phyloP scores from a whole-genome alignment of 108 stramenopile species.

The Nannochloropsis salina region DNA sequence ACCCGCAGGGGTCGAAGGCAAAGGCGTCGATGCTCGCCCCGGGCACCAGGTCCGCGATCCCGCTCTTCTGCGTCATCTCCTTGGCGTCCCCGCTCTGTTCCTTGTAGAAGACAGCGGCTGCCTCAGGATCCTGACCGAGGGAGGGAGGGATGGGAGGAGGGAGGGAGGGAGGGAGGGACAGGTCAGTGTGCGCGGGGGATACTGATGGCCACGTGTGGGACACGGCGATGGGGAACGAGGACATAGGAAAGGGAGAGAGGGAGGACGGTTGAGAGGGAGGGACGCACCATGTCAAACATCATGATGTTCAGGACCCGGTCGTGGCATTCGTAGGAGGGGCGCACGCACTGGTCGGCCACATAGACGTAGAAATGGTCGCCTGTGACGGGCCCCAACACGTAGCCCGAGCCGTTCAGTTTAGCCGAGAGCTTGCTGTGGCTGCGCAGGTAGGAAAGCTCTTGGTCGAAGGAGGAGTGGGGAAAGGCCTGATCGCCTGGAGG shows the following conservation, averaged over 20 bases:
- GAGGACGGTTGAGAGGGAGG: neutral
- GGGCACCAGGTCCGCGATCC: conserved; percentile 81
- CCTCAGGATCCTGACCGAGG: conserved; percentile 60
- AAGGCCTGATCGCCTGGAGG: conserved; percentile 48
- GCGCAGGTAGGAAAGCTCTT: conserved; percentile 83
- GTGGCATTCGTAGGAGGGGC: conserved; percentile 64
- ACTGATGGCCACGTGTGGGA: neutral
- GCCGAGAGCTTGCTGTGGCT: conserved; percentile 76
- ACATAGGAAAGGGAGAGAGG: neutral
- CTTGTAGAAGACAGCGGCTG: conserved; percentile 74
- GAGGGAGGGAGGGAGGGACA: neutral
- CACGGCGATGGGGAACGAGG: neutral
- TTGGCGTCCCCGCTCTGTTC: conserved; percentile 31
- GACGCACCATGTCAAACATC: conserved; percentile 91
- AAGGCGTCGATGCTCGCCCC: conserved; percentile 75
- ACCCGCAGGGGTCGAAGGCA: conserved; percentile 96
- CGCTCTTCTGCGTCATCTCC: conserved; percentile 60
- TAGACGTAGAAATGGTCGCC: conserved; percentile 99
- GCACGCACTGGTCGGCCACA: conserved; percentile 93
- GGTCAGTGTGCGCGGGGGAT: neutral
- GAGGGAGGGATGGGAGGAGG: neutral
- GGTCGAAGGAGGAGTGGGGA: conserved; percentile 73
- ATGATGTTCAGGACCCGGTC: conserved; percentile 97
- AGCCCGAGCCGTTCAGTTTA: conserved; percentile 83
- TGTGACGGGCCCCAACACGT: conserved; percentile 96